Evolutionary conservation across 192 early-diverging fungal genomes (phyloP), one percentile per base, ranked within the genome.

Genomic region (Gigaspora rosea): DNA sequence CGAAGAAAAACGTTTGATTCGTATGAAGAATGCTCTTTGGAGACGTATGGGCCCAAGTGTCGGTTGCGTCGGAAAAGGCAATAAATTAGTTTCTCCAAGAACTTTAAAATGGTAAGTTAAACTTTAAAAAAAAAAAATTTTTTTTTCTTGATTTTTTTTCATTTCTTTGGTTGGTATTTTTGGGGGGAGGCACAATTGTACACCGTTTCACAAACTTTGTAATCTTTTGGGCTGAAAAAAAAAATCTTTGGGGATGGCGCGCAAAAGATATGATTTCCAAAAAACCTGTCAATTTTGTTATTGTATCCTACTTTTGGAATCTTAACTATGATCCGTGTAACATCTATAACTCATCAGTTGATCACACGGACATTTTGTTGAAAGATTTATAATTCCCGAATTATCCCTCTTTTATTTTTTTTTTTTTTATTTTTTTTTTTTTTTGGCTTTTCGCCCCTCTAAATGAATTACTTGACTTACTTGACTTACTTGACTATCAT

Each of bases 21-120:
- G 75, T 46, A 54, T 63, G 48, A 51, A 76, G 15, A 76, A 76
- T 52, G 51, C 51, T 51, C 49, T 76, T 33, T 76, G 75, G 75
- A 59, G 75, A 20, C 63, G 63, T 41, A 67, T 76, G 61, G 63
- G 75, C 12, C 33, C 51, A 0, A 2, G 35, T 41, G 51, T 72
- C 56, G 71, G 71, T 57, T 11, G 32, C n/a, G 75, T 76, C n/a
- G 50, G 16, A 0, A 66, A 66, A 46, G 59, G 74, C 46, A 62
- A 62, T 8, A 66, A 62, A 41, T 46, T 76, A n/a, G 74, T 76
- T n/a, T 48, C 46, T 35, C 74, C 74, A 11, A 51, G 16, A 36
- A 57, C 74, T 52, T 76, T 76, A 46, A 76, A 76, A 46, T 76
- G 74, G 74, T 76, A 76, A 66, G 59, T n/a, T n/a, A n/a, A n/a